These are phyloP conservation scores for Clonostachys chloroleuca DNA, from an alignment of 2,329 filamentous ascomycete species.

Conservation along the genomic window DNA sequence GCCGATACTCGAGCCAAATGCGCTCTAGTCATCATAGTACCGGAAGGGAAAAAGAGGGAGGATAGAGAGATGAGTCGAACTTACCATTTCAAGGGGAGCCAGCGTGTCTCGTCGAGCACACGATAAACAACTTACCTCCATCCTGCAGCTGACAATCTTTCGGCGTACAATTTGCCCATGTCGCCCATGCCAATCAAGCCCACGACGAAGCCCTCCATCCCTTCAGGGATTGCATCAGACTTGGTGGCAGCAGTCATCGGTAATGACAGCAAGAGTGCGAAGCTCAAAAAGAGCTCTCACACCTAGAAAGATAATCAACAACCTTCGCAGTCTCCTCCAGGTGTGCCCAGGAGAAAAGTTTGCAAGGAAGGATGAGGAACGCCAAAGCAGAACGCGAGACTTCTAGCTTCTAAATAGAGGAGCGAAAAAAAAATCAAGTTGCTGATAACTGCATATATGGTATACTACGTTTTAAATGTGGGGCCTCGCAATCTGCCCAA, in stretches of 20 bases:
- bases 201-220: conserved; percentile 69
- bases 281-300: neutral
- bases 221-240: conserved; percentile 21
- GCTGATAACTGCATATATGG: no score
- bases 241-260: conserved; percentile 17
- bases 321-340: no score
- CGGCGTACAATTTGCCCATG: conserved; percentile 98
- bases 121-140: conserved; percentile 71
- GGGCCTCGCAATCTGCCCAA: no score
- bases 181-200: conserved; percentile 99
- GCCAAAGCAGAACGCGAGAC: no score
- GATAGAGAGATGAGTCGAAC: conserved; percentile 12
- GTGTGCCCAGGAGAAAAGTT: no score
- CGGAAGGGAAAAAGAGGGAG: conserved; percentile 3
- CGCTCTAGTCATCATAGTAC: conserved; percentile 97
- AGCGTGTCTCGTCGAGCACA: neutral
- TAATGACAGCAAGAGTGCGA: neutral
- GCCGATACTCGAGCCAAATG: conserved; percentile 99
- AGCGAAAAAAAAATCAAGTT: no score
- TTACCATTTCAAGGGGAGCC: conserved; percentile 23
- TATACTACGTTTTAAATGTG: no score
- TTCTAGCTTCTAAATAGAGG: no score
- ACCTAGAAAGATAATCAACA: no score
- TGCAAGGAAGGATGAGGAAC: no score
- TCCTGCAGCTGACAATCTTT: conserved; percentile 80